Percentiles rank a stretch among this genome's conserved stretches.
These are phyloP conservation scores for Ophiostoma ulmi DNA, from an alignment of 2,329 filamentous ascomycete species.

Conservation along the genomic window DNA sequence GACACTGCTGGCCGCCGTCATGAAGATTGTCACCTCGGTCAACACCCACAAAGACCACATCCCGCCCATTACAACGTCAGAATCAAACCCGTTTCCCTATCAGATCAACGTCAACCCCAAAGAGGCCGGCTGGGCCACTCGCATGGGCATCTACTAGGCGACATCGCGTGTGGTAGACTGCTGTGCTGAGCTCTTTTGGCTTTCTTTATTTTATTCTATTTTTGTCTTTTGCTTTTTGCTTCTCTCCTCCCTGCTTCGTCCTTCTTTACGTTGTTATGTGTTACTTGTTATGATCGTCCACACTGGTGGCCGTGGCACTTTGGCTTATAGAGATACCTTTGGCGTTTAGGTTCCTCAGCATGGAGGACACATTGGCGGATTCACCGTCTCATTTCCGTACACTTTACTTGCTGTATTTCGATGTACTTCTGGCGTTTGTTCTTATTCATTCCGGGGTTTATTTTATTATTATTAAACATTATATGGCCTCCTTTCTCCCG, in stretches of 20 bases:
- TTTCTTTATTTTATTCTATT: background rate
- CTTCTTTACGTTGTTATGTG: background rate
- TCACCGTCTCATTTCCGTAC: background rate
- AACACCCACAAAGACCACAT: constrained; percentile 93
- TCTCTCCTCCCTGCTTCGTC: background rate
- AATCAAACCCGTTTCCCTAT: constrained; percentile 91
- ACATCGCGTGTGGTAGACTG: background rate
- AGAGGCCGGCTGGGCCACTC: constrained; percentile 62
- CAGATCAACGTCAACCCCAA: constrained; percentile 86
- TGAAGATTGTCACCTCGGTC: constrained; percentile 84
- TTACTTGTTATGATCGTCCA: background rate
- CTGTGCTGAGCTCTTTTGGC: background rate
- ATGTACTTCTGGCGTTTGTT: background rate
- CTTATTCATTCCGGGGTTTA: background rate
- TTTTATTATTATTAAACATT: background rate
- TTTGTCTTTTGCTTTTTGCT: background rate
- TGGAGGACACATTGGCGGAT: background rate
- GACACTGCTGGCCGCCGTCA: constrained; percentile 76
- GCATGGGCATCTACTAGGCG: constrained; percentile 66
- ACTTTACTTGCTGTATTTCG: background rate
- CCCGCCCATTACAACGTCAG: constrained; percentile 88
- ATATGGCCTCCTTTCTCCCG: background rate
- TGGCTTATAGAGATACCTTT: constrained; percentile 21
- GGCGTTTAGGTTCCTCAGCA: constrained; percentile 15
- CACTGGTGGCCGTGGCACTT: background rate